A percentile compares a stretch with the other conserved stretches of the same genome.
phyloP scores from a whole-genome alignment of 2,329 filamentous ascomycete species.

The Hymenoscyphus linearis region DNA sequence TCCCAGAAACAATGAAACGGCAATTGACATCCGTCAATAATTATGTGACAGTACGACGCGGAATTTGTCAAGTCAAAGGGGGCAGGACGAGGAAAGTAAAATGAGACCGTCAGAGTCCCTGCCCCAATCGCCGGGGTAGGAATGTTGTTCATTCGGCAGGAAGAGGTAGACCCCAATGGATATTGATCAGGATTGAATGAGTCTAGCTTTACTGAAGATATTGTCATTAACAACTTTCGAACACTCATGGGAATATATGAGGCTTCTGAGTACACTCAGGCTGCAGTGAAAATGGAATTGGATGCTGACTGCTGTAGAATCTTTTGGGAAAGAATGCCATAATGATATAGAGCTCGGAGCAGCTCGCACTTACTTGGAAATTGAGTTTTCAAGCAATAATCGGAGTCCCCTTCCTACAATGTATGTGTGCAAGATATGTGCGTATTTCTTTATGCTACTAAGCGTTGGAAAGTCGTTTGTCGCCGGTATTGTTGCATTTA shows the following conservation, averaged over 20 bases:
- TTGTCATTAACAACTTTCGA: not conserved
- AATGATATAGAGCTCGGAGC: not conserved
- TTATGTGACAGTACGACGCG: constrained; percentile 11
- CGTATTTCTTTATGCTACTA: too few species aligned
- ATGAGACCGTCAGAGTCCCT: constrained; percentile 24
- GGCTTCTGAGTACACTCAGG: not conserved
- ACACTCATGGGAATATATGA: not conserved
- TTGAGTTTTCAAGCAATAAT: constrained; percentile 17
- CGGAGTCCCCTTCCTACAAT: not conserved
- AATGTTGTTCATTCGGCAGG: constrained; percentile 8
- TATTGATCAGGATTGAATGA: not conserved
- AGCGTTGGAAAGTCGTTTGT: too few species aligned
- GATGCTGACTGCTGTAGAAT: not conserved
- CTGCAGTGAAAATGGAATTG: not conserved
- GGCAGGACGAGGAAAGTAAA: constrained; percentile 25
- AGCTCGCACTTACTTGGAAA: constrained; percentile 15
- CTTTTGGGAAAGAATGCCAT: not conserved
- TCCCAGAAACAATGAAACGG: not conserved
- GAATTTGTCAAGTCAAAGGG: constrained; percentile 24
- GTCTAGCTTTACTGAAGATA: not conserved
- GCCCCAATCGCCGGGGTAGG: constrained; percentile 24
- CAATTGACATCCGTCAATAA: not conserved
- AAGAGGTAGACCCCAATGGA: not conserved
- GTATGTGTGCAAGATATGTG: not conserved
- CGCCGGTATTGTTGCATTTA: too few species aligned